Conservation (phyloP, 352 stramenopile genomes). For the Pythium apleroticum region DNA sequence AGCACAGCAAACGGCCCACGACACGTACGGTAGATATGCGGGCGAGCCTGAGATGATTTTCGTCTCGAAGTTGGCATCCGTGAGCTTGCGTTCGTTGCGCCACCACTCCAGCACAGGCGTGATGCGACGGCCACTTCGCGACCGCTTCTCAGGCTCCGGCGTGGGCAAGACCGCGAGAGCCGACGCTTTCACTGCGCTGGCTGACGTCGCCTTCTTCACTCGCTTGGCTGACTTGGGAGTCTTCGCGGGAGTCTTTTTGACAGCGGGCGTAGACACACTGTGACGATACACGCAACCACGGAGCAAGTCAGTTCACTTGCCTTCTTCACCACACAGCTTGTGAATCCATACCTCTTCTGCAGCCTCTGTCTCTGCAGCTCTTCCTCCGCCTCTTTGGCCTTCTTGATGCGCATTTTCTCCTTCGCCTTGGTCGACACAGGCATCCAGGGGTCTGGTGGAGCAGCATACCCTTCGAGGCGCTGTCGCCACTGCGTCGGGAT, state of each 20-base stretch:
- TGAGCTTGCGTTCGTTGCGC: slow-evolving; percentile 34
- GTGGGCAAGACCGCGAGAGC: not conserved
- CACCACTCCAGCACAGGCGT: slow-evolving; percentile 54
- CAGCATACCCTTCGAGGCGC: slow-evolving; percentile 21
- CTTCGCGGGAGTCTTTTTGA: not conserved
- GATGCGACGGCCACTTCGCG: slow-evolving; percentile 26
- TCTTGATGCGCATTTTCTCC: slow-evolving; percentile 5
- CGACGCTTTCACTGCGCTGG: not conserved
- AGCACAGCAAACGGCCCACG: no score
- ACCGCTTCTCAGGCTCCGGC: slow-evolving; percentile 13
- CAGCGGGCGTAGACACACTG: not conserved
- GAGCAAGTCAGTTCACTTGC: not conserved
- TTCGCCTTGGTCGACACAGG: slow-evolving; percentile 19
- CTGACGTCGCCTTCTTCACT: not conserved
- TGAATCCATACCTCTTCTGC: slow-evolving; percentile 1
- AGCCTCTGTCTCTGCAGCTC: not conserved
- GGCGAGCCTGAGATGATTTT: slow-evolving; percentile 30
- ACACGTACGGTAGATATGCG: slow-evolving; percentile 29
- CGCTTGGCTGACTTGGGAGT: not conserved
- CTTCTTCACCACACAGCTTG: not conserved
- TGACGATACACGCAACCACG: not conserved
- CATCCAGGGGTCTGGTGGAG: slow-evolving; percentile 19
- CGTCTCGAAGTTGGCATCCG: slow-evolving; percentile 24
- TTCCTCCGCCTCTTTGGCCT: slow-evolving; percentile 11
- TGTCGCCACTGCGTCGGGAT: slow-evolving; percentile 50